Evolutionary conservation across 2,329 filamentous ascomycete genomes (phyloP).

Genomic region (Fusarium sp.): DNA sequence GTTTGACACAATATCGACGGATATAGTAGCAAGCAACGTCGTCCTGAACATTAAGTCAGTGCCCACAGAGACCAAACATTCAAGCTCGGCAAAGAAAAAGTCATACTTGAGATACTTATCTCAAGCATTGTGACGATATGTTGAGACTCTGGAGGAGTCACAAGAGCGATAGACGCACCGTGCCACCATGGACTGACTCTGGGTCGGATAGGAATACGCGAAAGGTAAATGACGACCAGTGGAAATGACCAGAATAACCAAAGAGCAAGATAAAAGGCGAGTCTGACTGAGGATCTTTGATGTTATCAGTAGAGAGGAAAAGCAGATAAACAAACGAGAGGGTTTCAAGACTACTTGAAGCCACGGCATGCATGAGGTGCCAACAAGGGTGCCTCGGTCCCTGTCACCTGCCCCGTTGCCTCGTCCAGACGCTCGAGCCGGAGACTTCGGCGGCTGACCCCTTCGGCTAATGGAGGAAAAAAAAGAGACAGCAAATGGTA

Average conservation of each 20-base stretch:
- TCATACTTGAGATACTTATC: neutral
- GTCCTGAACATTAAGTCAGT: neutral
- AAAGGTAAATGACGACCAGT: neutral
- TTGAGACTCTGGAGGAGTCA: constrained; percentile 2
- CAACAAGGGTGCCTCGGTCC: neutral
- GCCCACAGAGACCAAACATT: neutral
- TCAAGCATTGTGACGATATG: neutral
- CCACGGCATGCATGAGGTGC: constrained; percentile 6
- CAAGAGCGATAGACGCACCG: constrained; percentile 14
- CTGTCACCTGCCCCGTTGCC: constrained; percentile 6
- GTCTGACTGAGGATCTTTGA: neutral
- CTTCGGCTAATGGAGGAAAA: constrained; percentile 21
- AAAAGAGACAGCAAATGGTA: constrained; percentile 17
- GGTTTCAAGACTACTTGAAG: constrained; percentile 27
- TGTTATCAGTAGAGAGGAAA: neutral
- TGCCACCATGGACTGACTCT: constrained; percentile 19
- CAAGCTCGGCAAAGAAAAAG: neutral
- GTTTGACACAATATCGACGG: neutral
- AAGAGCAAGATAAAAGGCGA: neutral
- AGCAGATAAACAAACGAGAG: neutral
- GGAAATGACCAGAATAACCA: neutral
- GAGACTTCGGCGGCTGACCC: constrained; percentile 9
- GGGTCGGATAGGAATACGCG: constrained; percentile 4
- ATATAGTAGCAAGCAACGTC: neutral
- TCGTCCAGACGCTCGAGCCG: constrained; percentile 27